These are phyloP conservation scores for Striga hermonthica DNA, from an alignment of 305 asterid species.

Conservation along the genomic window DNA sequence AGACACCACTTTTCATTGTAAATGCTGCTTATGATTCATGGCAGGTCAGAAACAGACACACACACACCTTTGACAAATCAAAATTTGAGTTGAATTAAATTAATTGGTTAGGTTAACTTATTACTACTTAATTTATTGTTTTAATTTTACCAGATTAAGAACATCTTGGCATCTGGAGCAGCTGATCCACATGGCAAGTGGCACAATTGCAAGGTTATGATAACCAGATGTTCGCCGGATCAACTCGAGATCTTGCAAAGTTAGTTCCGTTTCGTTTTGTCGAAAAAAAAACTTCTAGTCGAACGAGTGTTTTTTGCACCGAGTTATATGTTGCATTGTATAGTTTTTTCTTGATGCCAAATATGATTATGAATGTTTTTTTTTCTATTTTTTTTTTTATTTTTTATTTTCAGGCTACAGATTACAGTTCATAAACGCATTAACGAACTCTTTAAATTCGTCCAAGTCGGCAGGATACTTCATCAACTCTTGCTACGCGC, in stretches of 20 bases:
- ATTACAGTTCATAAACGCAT: slow-evolving; percentile 45
- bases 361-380: neutral
- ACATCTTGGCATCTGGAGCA: slow-evolving; percentile 62
- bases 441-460: slow-evolving; percentile 36
- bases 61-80: neutral
- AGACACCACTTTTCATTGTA: slow-evolving; percentile 61
- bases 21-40: slow-evolving; percentile 75
- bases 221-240: slow-evolving; percentile 50
- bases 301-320: neutral
- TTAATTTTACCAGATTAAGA: slow-evolving; percentile 47
- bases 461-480: slow-evolving; percentile 67
- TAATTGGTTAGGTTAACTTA: neutral
- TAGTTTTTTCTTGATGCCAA: neutral
- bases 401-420: slow-evolving; percentile 49
- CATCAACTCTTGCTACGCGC: slow-evolving; percentile 79
- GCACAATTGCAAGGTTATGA: slow-evolving; percentile 62
- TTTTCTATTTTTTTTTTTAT: slow-evolving; percentile 29
- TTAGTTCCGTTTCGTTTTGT: slow-evolving; percentile 11
- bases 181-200: slow-evolving; percentile 71
- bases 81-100: too few relatives aligned
- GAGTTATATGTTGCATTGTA: too few relatives aligned
- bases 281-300: neutral
- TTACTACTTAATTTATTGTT: neutral
- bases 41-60: slow-evolving; percentile 55
- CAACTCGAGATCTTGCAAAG: slow-evolving; percentile 67